Evolutionary conservation across 1,284 basidiomycete genomes (phyloP).

Genomic region (Microbotryum lychnidis-dioicae): DNA sequence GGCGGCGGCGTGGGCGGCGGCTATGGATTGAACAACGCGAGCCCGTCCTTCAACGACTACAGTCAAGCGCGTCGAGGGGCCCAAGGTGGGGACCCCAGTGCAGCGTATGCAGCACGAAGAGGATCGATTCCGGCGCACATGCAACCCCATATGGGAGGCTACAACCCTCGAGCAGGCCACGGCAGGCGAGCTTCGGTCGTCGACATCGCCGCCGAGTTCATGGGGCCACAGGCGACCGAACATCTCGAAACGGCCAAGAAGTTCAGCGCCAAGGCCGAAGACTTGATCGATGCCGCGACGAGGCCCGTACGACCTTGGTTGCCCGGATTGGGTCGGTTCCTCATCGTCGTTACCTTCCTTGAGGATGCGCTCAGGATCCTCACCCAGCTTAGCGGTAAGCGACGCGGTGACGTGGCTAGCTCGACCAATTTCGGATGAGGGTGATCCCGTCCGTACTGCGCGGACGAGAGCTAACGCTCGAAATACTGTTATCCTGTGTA

Average conservation of each 20-base stretch:
- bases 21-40: no score
- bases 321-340: slow-evolving; percentile 87
- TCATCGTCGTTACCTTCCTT: slow-evolving; percentile 96
- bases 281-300: slow-evolving; percentile 82
- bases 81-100: no score
- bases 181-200: slow-evolving; percentile 31
- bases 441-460: no score
- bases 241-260: slow-evolving; percentile 67
- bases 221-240: slow-evolving; percentile 42
- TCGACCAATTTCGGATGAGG: no score
- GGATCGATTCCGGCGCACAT: slow-evolving; percentile 4
- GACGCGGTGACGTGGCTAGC: no score
- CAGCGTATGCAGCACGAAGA: background rate
- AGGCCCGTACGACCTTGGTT: slow-evolving; percentile 92
- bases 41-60: no score
- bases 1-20: no score
- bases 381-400: slow-evolving; percentile 25
- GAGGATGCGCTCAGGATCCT: slow-evolving; percentile 76
- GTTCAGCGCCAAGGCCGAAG: slow-evolving; percentile 68
- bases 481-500: slow-evolving; percentile 44
- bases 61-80: no score
- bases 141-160: background rate
- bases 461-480: no score
- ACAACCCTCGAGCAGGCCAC: slow-evolving; percentile 6
- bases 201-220: slow-evolving; percentile 40